These are phyloP conservation scores for Fusarium udum DNA, from an alignment of 2,329 filamentous ascomycete species.

Conservation along the genomic window DNA sequence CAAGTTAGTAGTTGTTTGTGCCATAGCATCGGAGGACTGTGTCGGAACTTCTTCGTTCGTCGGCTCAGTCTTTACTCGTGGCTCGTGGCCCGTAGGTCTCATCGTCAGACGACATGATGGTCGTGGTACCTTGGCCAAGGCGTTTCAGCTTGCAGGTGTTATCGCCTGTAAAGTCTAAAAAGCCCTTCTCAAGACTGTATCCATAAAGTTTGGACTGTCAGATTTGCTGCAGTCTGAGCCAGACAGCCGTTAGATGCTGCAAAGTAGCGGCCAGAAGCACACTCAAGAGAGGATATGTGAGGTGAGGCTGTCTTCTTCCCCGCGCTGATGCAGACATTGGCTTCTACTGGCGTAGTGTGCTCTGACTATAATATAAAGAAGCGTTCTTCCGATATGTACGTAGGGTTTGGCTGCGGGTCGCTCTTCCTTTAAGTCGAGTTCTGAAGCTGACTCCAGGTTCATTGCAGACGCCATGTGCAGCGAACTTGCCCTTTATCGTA, in stretches of 20 bases:
- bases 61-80: too few relatives aligned
- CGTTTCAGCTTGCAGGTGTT: background rate
- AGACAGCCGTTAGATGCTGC: background rate
- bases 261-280: background rate
- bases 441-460: background rate
- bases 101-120: too few relatives aligned
- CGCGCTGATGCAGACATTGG: rapidly evolving
- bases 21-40: too few relatives aligned
- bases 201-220: background rate
- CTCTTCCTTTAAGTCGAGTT: too few relatives aligned
- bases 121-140: too few relatives aligned
- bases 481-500: background rate
- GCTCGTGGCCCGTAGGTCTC: too few relatives aligned
- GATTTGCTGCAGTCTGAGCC: background rate
- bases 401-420: background rate
- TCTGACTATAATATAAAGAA: background rate
- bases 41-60: too few relatives aligned
- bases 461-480: rapidly evolving
- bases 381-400: rapidly evolving
- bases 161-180: too few relatives aligned
- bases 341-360: too few relatives aligned
- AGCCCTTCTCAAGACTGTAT: too few relatives aligned
- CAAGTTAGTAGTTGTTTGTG: too few relatives aligned
- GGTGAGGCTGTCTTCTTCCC: background rate
- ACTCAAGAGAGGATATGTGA: background rate